Percentiles rank a stretch among this genome's conserved stretches.
These are phyloP conservation scores for Coniella lustricola DNA, from an alignment of 2,329 filamentous ascomycete species.

Conservation along the genomic window DNA sequence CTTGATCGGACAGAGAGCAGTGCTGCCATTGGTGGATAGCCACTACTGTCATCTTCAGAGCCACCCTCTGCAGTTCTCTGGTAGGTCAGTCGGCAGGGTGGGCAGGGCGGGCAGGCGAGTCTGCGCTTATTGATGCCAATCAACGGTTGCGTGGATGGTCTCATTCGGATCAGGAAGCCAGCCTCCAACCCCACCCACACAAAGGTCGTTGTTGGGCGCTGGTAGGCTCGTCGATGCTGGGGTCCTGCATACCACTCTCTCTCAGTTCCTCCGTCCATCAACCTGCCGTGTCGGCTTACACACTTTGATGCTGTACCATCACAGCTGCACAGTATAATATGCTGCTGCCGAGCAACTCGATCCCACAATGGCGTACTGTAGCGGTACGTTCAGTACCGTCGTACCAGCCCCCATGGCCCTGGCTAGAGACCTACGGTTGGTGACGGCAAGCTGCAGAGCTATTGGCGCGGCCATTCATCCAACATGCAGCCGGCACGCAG, in stretches of 20 bases:
- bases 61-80: conserved; percentile 11
- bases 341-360: conserved; percentile 26
- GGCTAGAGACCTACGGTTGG: not conserved
- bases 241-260: conserved; percentile 4
- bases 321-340: not conserved
- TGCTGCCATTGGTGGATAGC: conserved; percentile 3
- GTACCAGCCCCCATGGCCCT: no score
- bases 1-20: conserved; percentile 15
- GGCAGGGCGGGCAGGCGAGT: conserved; percentile 3
- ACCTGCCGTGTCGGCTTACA: conserved; percentile 9
- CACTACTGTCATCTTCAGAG: conserved; percentile 10
- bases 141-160: conserved; percentile 21
- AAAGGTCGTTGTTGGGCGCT: conserved; percentile 15
- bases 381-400: conserved; percentile 1
- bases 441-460: conserved; percentile 22
- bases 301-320: no score
- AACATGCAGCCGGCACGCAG: conserved; percentile 18
- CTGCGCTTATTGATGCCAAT: conserved; percentile 25
- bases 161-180: conserved; percentile 24
- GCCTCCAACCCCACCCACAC: conserved; percentile 23
- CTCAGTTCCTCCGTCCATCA: conserved; percentile 14
- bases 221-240: conserved; percentile 16
- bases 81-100: no score
- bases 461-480: conserved; percentile 22
- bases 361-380: not conserved